Evolutionary conservation across 352 stramenopile species (phyloP).

Genomic region (Globisporangium parvum): DNA sequence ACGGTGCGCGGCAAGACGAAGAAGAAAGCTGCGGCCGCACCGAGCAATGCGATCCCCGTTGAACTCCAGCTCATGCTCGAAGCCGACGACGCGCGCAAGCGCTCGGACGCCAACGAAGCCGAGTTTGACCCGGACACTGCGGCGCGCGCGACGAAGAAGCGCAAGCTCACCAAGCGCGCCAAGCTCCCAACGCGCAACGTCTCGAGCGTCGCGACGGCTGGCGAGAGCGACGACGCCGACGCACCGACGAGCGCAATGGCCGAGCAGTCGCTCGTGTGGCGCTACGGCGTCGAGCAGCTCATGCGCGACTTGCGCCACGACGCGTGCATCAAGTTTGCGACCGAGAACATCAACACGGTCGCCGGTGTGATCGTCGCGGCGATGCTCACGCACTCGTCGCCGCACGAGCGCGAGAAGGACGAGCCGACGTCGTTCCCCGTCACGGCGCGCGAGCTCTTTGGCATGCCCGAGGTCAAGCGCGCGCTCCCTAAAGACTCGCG

Average conservation of each 20-base stretch:
- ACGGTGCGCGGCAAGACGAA: conserved; percentile 74
- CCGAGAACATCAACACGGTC: conserved; percentile 82
- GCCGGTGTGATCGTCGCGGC: conserved; percentile 69
- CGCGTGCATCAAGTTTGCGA: conserved; percentile 74
- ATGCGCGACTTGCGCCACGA: conserved; percentile 76
- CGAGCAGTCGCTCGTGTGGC: conserved; percentile 77
- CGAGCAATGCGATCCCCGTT: conserved; percentile 53
- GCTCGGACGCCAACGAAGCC: conserved; percentile 47
- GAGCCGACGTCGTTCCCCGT: conserved; percentile 73
- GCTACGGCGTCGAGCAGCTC: conserved; percentile 69
- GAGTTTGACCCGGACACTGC: conserved; percentile 45
- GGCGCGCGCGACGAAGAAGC: conserved; percentile 42
- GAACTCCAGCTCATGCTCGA: conserved; percentile 86
- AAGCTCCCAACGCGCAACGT: conserved; percentile 70
- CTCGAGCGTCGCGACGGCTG: conserved; percentile 10
- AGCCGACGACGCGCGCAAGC: conserved; percentile 48
- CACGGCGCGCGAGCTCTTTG: conserved; percentile 72
- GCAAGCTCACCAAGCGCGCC: conserved; percentile 65
- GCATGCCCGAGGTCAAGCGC: conserved; percentile 59
- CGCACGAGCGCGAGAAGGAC: conserved; percentile 75
- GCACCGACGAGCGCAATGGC: conserved; percentile 25
- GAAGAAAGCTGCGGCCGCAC: conserved; percentile 19
- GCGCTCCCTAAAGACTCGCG: conserved; percentile 69
- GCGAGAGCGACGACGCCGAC: conserved; percentile 27
- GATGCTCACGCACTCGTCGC: conserved; percentile 78